Evolutionary conservation across 495 filamentous ascomycete species (phyloP).

Genomic region (Penicillium egyptiacum): DNA sequence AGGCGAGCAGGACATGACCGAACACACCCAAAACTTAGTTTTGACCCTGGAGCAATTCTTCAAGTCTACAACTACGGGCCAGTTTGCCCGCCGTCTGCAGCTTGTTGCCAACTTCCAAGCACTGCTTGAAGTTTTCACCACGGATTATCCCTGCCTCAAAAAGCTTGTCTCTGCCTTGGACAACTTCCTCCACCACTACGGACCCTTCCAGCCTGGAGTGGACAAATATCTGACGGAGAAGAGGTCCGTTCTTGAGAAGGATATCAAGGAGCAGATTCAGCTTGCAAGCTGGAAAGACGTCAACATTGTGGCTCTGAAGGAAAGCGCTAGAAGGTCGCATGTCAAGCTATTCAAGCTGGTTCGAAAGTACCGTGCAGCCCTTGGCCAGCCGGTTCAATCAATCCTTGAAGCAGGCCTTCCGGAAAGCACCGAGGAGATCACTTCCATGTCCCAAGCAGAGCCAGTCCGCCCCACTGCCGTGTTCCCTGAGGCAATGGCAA

Average conservation of each 20-base stretch:
- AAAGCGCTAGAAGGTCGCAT: constrained; percentile 87
- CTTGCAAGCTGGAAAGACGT: constrained; percentile 96
- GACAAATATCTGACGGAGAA: constrained; percentile 61
- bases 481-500: constrained; percentile 45
- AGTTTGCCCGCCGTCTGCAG: constrained; percentile 69
- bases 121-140: constrained; percentile 47
- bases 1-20: constrained; percentile 53
- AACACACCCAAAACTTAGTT: constrained; percentile 66
- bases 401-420: constrained; percentile 67
- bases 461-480: constrained; percentile 21
- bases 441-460: constrained; percentile 14
- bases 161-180: constrained; percentile 58
- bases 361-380: constrained; percentile 75
- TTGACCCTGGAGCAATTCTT: constrained; percentile 74
- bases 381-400: constrained; percentile 67
- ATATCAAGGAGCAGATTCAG: constrained; percentile 82
- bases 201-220: constrained; percentile 64
- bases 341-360: constrained; percentile 89
- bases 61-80: constrained; percentile 69
- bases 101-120: constrained; percentile 70
- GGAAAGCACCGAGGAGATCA: constrained; percentile 39
- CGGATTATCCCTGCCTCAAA: constrained; percentile 54
- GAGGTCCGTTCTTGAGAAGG: constrained; percentile 69
- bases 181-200: constrained; percentile 75
- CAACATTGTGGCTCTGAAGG: constrained; percentile 81